Evolutionary conservation across 192 early-diverging fungal genomes (phyloP), one percentile per base, ranked within the genome.

Genomic region (Coemansia sp.): DNA sequence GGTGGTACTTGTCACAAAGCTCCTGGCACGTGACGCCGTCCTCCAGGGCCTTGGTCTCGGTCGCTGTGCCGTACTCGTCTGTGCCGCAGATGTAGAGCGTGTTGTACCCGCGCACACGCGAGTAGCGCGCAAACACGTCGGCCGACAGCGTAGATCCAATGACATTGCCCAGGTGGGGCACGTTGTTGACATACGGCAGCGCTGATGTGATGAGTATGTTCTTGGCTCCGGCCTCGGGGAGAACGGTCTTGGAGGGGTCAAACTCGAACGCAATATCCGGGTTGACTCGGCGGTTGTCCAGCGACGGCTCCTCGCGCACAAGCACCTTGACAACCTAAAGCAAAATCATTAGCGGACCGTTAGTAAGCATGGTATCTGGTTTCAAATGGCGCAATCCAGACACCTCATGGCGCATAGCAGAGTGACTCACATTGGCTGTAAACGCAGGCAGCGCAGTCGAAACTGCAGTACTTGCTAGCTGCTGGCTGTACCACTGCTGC

Each of bases 61-160:
- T 99, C 4, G 98, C 94, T 17, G 98, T 99, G 37, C 98, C 98
- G 80, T 98, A 98, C 84, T 99, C 98, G 82, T 99, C 98, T 2
- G 98, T 98, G 68, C 98, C 98, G 84, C 94, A 93, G 65, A 99
- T 89, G 69, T 89, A 96, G 17, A 98, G 75, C 4, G 93, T 93
- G 77, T 99, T 99, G 77, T 91, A 87, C 23, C 90, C 92, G 55
- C 96, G 92, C 32, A 89, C 70, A 55, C 98, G 95, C 48, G 90
- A 91, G 86, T 91, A 99, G 84, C 95, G 89, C 29, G 96, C 94
- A 86, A 89, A 98, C 14, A 92, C 93, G 80, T 99, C 98, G n/a
- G 95, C 98, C 80, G 92, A 94, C 62, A 99, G 88, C 4, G 95
- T 94, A 59, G 94, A 97, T n/a, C 98, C 98, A 74, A 99, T 94